Conservation (phyloP, 2,329 filamentous ascomycete species). For the Exophiala calicioides region DNA sequence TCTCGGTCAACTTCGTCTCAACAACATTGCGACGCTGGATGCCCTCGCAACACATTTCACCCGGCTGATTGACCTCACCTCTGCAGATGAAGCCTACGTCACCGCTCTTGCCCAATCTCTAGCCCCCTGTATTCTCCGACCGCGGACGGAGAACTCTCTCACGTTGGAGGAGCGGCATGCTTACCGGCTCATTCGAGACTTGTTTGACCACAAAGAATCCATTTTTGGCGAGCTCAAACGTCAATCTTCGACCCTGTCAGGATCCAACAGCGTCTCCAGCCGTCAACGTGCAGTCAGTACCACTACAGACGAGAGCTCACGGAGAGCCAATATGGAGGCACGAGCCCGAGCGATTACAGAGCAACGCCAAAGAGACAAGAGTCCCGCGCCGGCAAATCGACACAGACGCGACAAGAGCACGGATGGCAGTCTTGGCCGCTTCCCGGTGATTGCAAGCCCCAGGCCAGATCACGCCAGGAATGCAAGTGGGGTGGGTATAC, state of each 20-base stretch:
- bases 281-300: slow-evolving; percentile 62
- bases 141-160: slow-evolving; percentile 81
- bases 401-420: slow-evolving; percentile 82
- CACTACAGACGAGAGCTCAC: slow-evolving; percentile 88
- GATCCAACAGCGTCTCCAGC: slow-evolving; percentile 18
- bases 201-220: slow-evolving; percentile 89
- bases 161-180: slow-evolving; percentile 95
- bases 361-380: slow-evolving; percentile 70
- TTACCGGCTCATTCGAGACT: slow-evolving; percentile 84
- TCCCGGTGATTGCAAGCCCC: slow-evolving; percentile 83
- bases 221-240: slow-evolving; percentile 97
- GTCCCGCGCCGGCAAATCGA: slow-evolving; percentile 56
- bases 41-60: slow-evolving; percentile 98
- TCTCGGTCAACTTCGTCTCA: slow-evolving; percentile 87
- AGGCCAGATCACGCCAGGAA: slow-evolving; percentile 53
- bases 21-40: slow-evolving; percentile 98
- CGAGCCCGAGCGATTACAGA: slow-evolving; percentile 78
- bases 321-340: slow-evolving; percentile 91
- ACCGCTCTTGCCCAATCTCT: slow-evolving; percentile 71
- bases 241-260: slow-evolving; percentile 42
- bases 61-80: slow-evolving; percentile 91
- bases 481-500: slow-evolving; percentile 41
- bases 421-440: slow-evolving; percentile 49
- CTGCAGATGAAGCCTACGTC: slow-evolving; percentile 86
- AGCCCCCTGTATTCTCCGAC: slow-evolving; percentile 83